Conservation (phyloP, 2,329 filamentous ascomycete species). For the Curvularia spicifera region DNA sequence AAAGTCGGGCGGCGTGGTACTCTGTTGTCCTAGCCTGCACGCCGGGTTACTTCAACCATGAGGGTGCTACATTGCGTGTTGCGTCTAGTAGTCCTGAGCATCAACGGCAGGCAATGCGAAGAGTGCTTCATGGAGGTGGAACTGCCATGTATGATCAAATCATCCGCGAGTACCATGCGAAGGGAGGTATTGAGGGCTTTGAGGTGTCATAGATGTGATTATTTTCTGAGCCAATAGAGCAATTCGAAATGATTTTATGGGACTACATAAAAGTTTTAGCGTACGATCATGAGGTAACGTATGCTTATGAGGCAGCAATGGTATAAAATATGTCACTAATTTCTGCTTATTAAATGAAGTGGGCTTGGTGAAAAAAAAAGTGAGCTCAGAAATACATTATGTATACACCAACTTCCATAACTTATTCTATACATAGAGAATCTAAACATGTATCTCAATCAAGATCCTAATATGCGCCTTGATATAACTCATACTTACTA, state of each 20-base stretch:
- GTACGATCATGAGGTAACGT: too few species aligned
- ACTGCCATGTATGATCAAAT: slow-evolving; percentile 15
- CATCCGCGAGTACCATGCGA: slow-evolving; percentile 15
- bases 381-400: background rate
- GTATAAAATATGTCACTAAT: too few species aligned
- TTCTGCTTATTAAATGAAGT: too few species aligned
- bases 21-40: slow-evolving; percentile 17
- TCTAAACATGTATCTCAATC: background rate
- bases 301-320: too few species aligned
- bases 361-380: too few species aligned
- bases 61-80: slow-evolving; percentile 4
- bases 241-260: too few species aligned
- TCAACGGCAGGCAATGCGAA: slow-evolving; percentile 8
- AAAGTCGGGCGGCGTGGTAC: slow-evolving; percentile 14
- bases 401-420: background rate
- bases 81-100: background rate
- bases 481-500: background rate
- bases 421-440: background rate
- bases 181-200: slow-evolving; percentile 16
- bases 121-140: slow-evolving; percentile 8
- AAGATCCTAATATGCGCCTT: background rate
- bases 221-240: too few species aligned
- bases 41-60: slow-evolving; percentile 21
- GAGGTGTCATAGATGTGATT: slow-evolving; percentile 6
- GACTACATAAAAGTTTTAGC: too few species aligned